Evolutionary conservation across 139 green algal genomes (phyloP).

Genomic region (Chlamydomonas schloesseri): DNA sequence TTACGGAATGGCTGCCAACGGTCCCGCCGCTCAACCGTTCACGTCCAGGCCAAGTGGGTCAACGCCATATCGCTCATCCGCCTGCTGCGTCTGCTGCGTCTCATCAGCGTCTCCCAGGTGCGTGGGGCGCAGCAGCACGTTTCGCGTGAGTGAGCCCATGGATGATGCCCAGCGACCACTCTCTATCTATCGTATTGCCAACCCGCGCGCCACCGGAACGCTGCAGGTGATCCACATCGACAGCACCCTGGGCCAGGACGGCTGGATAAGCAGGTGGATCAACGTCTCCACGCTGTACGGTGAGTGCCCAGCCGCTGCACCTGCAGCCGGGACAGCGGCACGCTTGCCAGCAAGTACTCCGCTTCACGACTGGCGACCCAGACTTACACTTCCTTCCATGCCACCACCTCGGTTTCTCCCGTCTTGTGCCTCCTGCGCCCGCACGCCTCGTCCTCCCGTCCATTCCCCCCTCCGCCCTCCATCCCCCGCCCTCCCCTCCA

Average conservation of each 20-base stretch:
- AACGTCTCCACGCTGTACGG: not conserved
- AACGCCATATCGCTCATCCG: constrained; percentile 22
- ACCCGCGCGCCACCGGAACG: not conserved
- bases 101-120: constrained; percentile 46
- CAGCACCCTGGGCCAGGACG: not conserved
- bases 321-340: no score
- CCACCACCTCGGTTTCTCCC: no score
- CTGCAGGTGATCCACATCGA: constrained; percentile 37
- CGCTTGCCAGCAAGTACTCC: no score
- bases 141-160: not conserved
- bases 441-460: no score
- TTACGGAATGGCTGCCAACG: no score
- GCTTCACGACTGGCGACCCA: no score
- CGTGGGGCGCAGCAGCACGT: not conserved
- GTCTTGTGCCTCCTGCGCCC: no score
- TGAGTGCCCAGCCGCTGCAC: no score
- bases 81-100: constrained; percentile 40
- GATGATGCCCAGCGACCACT: not conserved
- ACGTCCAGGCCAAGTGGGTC: constrained; percentile 21
- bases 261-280: not conserved
- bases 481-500: no score
- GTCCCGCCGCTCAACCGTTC: no score
- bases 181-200: not conserved
- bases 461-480: no score
- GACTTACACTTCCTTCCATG: no score